Conservation (phyloP, 148 eudicot species). For the Fagopyrum tataricum region DNA sequence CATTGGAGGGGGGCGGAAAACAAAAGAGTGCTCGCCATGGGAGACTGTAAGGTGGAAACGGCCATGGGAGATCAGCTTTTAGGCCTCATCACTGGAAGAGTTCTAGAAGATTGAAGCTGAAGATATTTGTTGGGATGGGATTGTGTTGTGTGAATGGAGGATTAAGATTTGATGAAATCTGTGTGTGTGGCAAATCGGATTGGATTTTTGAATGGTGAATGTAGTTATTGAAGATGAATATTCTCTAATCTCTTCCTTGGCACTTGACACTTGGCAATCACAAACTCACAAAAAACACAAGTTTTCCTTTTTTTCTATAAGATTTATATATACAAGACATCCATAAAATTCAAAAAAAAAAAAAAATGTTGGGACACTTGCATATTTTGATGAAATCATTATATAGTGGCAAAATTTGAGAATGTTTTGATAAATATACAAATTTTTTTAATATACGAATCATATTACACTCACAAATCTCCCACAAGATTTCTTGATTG, state of each 20-base stretch:
- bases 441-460: too few species aligned
- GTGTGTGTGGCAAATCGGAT: neutral
- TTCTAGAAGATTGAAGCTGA: neutral
- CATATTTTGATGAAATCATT: too few species aligned
- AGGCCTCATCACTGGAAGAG: neutral
- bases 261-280: neutral
- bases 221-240: neutral
- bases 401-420: too few species aligned
- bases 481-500: too few species aligned
- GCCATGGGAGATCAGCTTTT: neutral
- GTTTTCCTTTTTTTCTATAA: too few species aligned
- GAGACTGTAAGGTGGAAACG: neutral
- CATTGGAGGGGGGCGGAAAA: slow-evolving; percentile 20
- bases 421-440: too few species aligned
- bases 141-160: neutral
- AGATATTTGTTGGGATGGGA: neutral
- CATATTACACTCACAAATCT: too few species aligned
- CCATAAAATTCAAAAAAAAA: too few species aligned
- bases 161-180: neutral
- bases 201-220: neutral
- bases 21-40: slow-evolving; percentile 45
- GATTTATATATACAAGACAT: too few species aligned
- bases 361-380: too few species aligned
- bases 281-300: neutral
- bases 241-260: neutral